These are phyloP conservation scores for Sporothrix inflata DNA, from an alignment of 2,329 filamentous ascomycete species.

Conservation along the genomic window DNA sequence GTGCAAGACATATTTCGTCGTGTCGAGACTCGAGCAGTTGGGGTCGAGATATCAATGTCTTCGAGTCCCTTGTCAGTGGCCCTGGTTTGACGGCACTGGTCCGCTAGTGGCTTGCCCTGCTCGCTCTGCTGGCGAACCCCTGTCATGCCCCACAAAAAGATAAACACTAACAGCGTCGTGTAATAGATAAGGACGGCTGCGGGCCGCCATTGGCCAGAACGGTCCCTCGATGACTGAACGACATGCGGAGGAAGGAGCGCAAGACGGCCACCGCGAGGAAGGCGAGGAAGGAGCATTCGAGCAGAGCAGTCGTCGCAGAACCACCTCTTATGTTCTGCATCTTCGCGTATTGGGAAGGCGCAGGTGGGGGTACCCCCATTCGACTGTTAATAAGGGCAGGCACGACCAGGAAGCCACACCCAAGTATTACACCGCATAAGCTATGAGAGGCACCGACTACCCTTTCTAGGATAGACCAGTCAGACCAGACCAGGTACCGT, in stretches of 20 bases:
- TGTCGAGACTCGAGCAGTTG: background rate
- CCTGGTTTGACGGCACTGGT: background rate
- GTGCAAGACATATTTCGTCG: conserved; percentile 21
- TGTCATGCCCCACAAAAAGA: conserved; percentile 14
- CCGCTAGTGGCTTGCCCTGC: background rate
- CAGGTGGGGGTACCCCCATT: conserved; percentile 10
- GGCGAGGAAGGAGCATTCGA: background rate
- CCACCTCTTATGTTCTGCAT: background rate
- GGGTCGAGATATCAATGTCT: background rate
- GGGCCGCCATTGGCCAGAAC: conserved; percentile 32
- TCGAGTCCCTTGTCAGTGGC: background rate
- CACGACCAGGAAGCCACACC: background rate
- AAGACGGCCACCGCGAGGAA: conserved; percentile 8
- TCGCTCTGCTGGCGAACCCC: background rate
- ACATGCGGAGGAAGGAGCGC: conserved; percentile 13
- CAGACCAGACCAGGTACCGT: conserved; percentile 4
- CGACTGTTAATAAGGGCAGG: background rate
- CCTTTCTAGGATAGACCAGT: background rate
- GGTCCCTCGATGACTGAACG: background rate
- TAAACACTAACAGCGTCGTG: conserved; percentile 32
- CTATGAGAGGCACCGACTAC: background rate
- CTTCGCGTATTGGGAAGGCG: conserved; percentile 8
- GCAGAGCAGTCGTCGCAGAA: background rate
- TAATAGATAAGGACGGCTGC: conserved; percentile 34
- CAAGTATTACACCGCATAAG: background rate